These are phyloP conservation scores for Viola pubescens DNA, from an alignment of 441 rosid species.

Conservation along the genomic window DNA sequence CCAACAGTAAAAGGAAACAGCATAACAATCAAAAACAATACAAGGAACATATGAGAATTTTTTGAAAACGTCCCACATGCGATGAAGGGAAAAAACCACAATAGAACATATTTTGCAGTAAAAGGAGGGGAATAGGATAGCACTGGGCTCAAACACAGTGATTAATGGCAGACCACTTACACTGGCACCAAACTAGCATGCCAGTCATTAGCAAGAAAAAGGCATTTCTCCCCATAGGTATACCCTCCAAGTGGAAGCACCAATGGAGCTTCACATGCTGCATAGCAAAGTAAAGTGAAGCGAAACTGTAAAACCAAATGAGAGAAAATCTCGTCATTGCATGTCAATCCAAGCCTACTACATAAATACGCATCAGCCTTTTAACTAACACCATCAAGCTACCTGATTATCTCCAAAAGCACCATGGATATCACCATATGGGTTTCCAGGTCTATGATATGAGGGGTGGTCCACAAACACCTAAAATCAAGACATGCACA, in stretches of 20 bases:
- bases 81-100: background rate
- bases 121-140: background rate
- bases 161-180: constrained; percentile 33
- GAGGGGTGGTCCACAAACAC: constrained; percentile 83
- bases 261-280: constrained; percentile 96
- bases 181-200: constrained; percentile 90
- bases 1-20: background rate
- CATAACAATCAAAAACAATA: background rate
- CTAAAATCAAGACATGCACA: constrained; percentile 27
- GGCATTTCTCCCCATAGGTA: constrained; percentile 84
- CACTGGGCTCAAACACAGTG: background rate
- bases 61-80: no score
- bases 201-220: constrained; percentile 96
- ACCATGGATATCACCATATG: constrained; percentile 73
- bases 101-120: background rate
- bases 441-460: constrained; percentile 84
- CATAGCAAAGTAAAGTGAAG: constrained; percentile 84
- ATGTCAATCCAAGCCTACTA: constrained; percentile 5
- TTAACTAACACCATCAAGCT: constrained; percentile 7
- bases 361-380: constrained; percentile 3
- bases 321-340: constrained; percentile 26
- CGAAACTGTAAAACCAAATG: constrained; percentile 67
- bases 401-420: constrained; percentile 97
- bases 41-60: background rate
- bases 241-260: constrained; percentile 89